Evolutionary conservation across 83 land plant species (phyloP).

Genomic region (Diphasiastrum complanatum): DNA sequence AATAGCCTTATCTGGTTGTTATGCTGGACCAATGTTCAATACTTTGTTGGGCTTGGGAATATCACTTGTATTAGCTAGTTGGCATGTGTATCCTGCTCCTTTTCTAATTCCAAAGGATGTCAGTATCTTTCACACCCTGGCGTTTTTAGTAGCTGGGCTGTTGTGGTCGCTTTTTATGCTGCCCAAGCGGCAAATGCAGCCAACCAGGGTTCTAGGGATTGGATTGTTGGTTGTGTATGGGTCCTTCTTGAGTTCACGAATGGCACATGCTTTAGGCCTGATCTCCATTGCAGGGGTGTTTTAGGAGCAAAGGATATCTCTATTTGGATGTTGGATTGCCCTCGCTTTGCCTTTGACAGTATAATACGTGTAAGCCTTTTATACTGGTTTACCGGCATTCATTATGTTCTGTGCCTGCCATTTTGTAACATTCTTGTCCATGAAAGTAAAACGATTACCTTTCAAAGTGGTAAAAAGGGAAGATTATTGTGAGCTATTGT

Average conservation of each 20-base stretch:
- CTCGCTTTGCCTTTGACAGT: too few relatives aligned
- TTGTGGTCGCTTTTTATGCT: slow-evolving; percentile 55
- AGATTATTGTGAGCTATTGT: too few relatives aligned
- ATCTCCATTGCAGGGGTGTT: slow-evolving; percentile 23
- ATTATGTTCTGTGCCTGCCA: too few relatives aligned
- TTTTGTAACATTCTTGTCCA: too few relatives aligned
- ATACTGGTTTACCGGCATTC: too few relatives aligned
- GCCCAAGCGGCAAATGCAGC: slow-evolving; percentile 51
- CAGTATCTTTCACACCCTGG: slow-evolving; percentile 48
- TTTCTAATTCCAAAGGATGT: slow-evolving; percentile 46
- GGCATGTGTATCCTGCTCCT: slow-evolving; percentile 35
- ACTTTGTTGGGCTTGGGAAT: slow-evolving; percentile 62
- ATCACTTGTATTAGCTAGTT: slow-evolving; percentile 56
- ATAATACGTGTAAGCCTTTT: too few relatives aligned
- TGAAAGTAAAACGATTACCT: too few relatives aligned
- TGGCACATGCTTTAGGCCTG: slow-evolving; percentile 33
- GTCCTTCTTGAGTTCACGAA: slow-evolving; percentile 40
- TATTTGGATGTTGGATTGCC: too few relatives aligned
- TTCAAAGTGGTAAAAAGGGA: too few relatives aligned
- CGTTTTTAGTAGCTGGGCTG: slow-evolving; percentile 54
- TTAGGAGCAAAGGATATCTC: too few relatives aligned
- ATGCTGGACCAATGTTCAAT: slow-evolving; percentile 89
- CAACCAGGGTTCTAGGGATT: slow-evolving; percentile 45
- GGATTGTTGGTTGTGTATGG: slow-evolving; percentile 52
- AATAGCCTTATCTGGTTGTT: slow-evolving; percentile 82